Evolutionary conservation across 2,329 filamentous ascomycete species (phyloP), one percentile per base, ranked within the genome.

Genomic region (Zasmidium citrigriseum): DNA sequence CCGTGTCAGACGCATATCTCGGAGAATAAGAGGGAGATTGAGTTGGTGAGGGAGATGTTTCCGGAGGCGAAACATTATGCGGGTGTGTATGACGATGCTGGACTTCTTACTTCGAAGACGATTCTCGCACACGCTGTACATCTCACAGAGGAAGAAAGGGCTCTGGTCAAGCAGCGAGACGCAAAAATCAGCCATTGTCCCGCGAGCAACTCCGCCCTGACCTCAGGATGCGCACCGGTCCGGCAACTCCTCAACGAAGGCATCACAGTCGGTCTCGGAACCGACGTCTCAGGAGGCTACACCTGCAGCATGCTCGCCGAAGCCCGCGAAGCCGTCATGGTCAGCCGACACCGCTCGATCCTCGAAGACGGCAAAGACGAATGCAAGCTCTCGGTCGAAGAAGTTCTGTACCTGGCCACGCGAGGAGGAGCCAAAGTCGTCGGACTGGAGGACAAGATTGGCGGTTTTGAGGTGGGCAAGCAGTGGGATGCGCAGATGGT

Each of bases 401-500:
- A 99, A 74, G 91, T 87, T 14, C 72, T 99, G 54, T 96, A 90
- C 71, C 83, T 99, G 0, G 93, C 88, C 0, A 99, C 95, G 1
- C 78, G 86, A n/a, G 95, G 95, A 11, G 95, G 95, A 0, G 95
- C 95, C 0, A 81, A 83, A 29, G 90, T 95, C 1, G 83, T 98
- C 0, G 90, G 91, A 0, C 78, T 98, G 61, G 83, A 82, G 44
- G 81, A 84, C 9, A 83, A 79, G 59, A 82, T 98, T 16, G 95
- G 95, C 2, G 87, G 82, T 0, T 98, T 98, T 72, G 90, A 91
- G 63, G 83, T 89, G 0, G 95, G 93, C 0, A 95, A 89, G 87
- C 84, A 91, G 64, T 98, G 88, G 85, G 95, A 99, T 80, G 92
- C 90, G 59, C 91, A 97, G 80, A 80, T 96, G 67, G 81, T 99